These are phyloP conservation scores for Salix caprea DNA, from an alignment of 345 rosid species.

Conservation along the genomic window DNA sequence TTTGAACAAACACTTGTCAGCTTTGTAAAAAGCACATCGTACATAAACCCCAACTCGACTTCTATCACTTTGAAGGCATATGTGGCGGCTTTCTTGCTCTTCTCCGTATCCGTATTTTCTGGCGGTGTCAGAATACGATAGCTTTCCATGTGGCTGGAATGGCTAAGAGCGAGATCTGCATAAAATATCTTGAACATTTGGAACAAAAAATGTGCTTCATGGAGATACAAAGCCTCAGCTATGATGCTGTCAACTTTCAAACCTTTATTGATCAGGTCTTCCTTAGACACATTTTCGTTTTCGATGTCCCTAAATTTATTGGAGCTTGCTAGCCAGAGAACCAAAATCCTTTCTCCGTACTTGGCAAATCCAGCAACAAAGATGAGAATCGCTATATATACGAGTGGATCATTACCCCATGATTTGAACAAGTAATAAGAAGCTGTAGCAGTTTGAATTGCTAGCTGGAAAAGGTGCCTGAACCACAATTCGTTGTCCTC, in stretches of 20 bases:
- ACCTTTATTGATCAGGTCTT: too few relatives aligned
- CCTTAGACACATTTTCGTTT: too few relatives aligned
- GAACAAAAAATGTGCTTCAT: too few relatives aligned
- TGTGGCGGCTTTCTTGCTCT: background rate
- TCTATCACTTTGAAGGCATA: slow-evolving; percentile 12
- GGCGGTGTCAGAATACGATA: too few relatives aligned
- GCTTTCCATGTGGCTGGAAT: too few relatives aligned
- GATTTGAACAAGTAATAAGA: slow-evolving; percentile 3
- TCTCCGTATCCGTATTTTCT: too few relatives aligned
- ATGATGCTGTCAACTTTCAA: too few relatives aligned
- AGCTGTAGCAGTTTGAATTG: background rate
- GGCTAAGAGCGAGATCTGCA: too few relatives aligned
- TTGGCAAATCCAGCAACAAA: slow-evolving; percentile 14
- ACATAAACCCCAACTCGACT: slow-evolving; percentile 10
- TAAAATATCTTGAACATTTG: too few relatives aligned
- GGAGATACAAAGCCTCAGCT: too few relatives aligned
- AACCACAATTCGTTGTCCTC: slow-evolving; percentile 21
- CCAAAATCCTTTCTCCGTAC: slow-evolving; percentile 9
- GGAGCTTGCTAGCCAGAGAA: slow-evolving; percentile 7
- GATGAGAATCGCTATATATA: slow-evolving; percentile 11
- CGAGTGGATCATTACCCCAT: slow-evolving; percentile 14
- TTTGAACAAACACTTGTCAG: background rate
- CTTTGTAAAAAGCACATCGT: slow-evolving; percentile 17
- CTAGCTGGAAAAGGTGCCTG: slow-evolving; percentile 15
- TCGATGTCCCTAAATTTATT: too few relatives aligned